Evolutionary conservation across 768 basidiomycete species (phyloP), one percentile per base, ranked within the genome.

Genomic region (Strobilomyces echinocephalus): DNA sequence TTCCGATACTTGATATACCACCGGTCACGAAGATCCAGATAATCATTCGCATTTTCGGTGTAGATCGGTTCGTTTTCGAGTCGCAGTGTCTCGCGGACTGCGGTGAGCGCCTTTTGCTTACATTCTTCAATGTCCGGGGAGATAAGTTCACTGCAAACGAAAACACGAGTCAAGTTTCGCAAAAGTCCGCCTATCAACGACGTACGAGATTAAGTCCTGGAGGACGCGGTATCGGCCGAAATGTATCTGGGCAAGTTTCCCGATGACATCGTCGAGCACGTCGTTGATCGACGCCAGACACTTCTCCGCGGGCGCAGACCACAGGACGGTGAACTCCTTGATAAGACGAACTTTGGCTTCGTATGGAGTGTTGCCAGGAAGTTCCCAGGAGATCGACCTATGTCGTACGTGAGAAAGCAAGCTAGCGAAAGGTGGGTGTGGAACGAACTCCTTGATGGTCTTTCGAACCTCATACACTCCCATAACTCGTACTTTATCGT

Each of bases 211-310:
- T 48, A 68, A 53, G 5, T 55, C 52, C 42, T 71, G 62, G 0
- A 80, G 70, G 11, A 60, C 35, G 15, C 53, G 65, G 52, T 78
- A 80, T 5, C 70, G 69, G 3, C 71, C 71, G 53, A 81, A 83
- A 46, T 72, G 69, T 2, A 55, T 50, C 7, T 64, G 52, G 28
- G 75, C 56, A 12, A 70, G 63, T 1, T 49, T n/a, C 12, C 66
- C 53, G 5, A 75, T 54, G 12, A 69, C 46, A 34, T 69, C 57
- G 16, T 63, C 60, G 5, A 76, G 61, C 2, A 72, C 63, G 11
- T 67, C 60, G 15, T 63, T 60, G 5, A 77, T 64, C 11, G 50
- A 54, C 1, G 62, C 57, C 63, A 76, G 67, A 53, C 77, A 77
- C 11, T 54, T 51, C 8, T 63, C 36, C 0, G 72, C 65, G 1